phyloP scores from a whole-genome alignment of 2,329 filamentous ascomycete species.

The Diaporthe destruens region DNA sequence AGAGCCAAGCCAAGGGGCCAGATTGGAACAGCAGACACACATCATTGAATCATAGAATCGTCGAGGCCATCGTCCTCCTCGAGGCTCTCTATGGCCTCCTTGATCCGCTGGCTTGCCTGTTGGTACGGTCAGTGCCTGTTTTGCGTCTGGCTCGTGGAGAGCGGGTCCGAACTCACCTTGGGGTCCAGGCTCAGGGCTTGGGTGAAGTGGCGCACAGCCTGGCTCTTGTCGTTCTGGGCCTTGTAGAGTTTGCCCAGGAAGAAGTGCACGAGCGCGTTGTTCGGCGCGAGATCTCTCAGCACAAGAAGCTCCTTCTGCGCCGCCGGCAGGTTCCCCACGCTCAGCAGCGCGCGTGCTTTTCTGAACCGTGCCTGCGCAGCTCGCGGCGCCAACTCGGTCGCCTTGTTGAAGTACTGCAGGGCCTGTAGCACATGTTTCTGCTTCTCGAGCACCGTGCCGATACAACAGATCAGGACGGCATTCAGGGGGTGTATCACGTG shows the following conservation, averaged over 20 bases:
- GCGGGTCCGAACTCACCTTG: slow-evolving; percentile 73
- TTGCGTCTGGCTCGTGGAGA: neutral
- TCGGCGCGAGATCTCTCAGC: slow-evolving; percentile 91
- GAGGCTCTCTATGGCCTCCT: slow-evolving; percentile 94
- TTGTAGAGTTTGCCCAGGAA: slow-evolving; percentile 88
- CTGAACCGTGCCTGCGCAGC: slow-evolving; percentile 91
- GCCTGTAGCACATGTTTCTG: slow-evolving; percentile 85
- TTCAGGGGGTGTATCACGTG: slow-evolving; percentile 94
- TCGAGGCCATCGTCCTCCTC: slow-evolving; percentile 83
- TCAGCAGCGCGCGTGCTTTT: slow-evolving; percentile 89
- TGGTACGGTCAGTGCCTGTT: slow-evolving; percentile 8
- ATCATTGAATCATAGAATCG: slow-evolving; percentile 72
- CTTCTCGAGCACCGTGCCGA: slow-evolving; percentile 90
- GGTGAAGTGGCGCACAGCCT: slow-evolving; percentile 93
- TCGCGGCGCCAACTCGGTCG: slow-evolving; percentile 83
- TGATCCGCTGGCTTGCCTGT: slow-evolving; percentile 92
- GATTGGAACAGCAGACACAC: slow-evolving; percentile 28
- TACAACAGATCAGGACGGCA: slow-evolving; percentile 90
- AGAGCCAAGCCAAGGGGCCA: neutral
- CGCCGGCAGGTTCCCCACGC: slow-evolving; percentile 75
- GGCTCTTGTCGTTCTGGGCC: slow-evolving; percentile 76
- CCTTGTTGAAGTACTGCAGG: slow-evolving; percentile 83
- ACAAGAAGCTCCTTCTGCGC: slow-evolving; percentile 87
- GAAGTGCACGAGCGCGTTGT: slow-evolving; percentile 97
- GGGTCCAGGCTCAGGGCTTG: slow-evolving; percentile 95